Percentiles rank a stretch among this genome's conserved stretches.
phyloP scores from a whole-genome alignment of 768 basidiomycete genomes.

The Sutorius australiensis region DNA sequence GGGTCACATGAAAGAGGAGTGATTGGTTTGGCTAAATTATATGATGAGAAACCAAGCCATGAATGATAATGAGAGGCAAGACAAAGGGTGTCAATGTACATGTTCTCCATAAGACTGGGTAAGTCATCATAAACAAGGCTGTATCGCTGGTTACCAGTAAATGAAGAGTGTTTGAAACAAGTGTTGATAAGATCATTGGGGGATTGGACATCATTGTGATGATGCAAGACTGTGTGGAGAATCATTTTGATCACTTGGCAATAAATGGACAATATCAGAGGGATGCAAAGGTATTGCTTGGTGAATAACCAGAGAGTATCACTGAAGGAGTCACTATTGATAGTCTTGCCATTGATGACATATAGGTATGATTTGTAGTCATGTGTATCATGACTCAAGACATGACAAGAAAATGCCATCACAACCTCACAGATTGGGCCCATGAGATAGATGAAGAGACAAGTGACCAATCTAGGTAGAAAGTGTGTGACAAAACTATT shows the following conservation, averaged over 20 bases:
- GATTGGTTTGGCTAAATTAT: too few species aligned
- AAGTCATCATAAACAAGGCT: neutral
- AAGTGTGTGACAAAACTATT: neutral
- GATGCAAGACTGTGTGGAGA: neutral
- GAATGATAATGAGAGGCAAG: neutral
- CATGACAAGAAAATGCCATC: neutral
- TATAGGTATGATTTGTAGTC: too few species aligned
- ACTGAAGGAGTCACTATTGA: neutral
- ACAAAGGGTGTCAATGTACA: neutral
- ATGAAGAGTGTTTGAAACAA: neutral
- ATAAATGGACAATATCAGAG: neutral
- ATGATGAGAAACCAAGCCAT: too few species aligned
- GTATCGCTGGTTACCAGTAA: neutral
- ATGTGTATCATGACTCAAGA: too few species aligned
- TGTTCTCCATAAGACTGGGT: neutral
- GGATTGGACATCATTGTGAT: neutral
- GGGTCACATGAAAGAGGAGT: too few species aligned
- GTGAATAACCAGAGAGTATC: neutral
- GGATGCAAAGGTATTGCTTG: neutral
- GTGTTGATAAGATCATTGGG: neutral
- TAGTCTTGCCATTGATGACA: neutral
- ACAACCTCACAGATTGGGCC: neutral
- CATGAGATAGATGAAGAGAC: slow-evolving; percentile 1
- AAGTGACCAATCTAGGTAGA: neutral
- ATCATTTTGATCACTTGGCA: neutral